These are phyloP conservation scores for Grosmannia clavigera DNA, from an alignment of 2,329 filamentous ascomycete genomes.

Conservation along the genomic window DNA sequence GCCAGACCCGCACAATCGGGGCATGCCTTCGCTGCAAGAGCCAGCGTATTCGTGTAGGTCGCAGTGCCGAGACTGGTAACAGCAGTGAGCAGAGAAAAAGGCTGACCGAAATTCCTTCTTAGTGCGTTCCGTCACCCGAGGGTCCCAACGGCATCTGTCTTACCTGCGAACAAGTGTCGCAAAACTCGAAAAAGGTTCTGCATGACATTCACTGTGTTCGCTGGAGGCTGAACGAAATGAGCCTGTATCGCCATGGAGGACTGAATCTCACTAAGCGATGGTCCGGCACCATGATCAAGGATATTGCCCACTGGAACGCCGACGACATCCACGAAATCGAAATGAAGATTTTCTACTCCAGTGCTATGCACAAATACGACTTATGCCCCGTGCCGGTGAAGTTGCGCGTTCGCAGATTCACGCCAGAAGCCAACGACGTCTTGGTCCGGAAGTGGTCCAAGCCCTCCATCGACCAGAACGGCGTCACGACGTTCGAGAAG, in stretches of 20 bases:
- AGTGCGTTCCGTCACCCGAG: slow-evolving; percentile 14
- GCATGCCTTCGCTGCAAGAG: slow-evolving; percentile 33
- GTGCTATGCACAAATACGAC: slow-evolving; percentile 19
- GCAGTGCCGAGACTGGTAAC: not conserved
- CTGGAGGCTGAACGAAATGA: slow-evolving; percentile 28
- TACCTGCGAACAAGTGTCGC: slow-evolving; percentile 25
- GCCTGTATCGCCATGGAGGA: slow-evolving; percentile 29
- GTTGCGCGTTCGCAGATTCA: slow-evolving; percentile 30
- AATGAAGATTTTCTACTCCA: slow-evolving; percentile 18
- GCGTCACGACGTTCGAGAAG: not conserved
- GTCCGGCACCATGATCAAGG: slow-evolving; percentile 25
- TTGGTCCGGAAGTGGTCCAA: slow-evolving; percentile 25
- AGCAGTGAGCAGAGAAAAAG: not conserved
- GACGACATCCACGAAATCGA: slow-evolving; percentile 20
- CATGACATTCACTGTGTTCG: slow-evolving; percentile 32
- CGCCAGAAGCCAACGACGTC: slow-evolving; percentile 23
- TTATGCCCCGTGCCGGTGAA: slow-evolving; percentile 23
- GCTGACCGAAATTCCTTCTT: not conserved
- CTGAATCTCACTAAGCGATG: slow-evolving; percentile 32
- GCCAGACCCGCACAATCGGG: slow-evolving; percentile 22
- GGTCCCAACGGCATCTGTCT: slow-evolving; percentile 19
- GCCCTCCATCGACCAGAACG: not conserved
- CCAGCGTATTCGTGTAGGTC: slow-evolving; percentile 30
- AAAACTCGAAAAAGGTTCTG: slow-evolving; percentile 32
- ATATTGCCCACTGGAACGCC: slow-evolving; percentile 24